Evolutionary conservation across 2,329 filamentous ascomycete species (phyloP).

Genomic region (Thelonectria blattea): DNA sequence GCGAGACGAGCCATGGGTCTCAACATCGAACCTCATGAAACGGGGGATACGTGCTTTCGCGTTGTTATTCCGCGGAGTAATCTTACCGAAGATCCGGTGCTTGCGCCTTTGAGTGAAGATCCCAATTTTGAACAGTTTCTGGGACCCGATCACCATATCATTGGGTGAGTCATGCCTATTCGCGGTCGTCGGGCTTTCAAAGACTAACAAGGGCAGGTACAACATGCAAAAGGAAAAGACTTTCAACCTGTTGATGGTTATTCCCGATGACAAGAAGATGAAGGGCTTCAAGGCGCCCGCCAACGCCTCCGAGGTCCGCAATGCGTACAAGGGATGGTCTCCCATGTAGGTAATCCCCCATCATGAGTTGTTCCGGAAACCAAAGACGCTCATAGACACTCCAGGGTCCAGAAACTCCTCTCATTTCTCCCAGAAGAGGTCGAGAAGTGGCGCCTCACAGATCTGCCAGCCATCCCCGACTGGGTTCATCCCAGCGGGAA

Average conservation of each 20-base stretch:
- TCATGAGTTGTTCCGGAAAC: background rate
- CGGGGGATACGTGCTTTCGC: conserved; percentile 16
- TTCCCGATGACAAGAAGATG: conserved; percentile 16
- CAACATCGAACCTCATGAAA: conserved; percentile 16
- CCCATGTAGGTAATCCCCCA: conserved; percentile 1
- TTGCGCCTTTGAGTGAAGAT: conserved; percentile 7
- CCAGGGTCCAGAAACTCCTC: conserved; percentile 7
- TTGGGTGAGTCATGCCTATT: conserved; percentile 1
- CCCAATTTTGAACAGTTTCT: conserved; percentile 13
- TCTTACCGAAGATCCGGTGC: conserved; percentile 11
- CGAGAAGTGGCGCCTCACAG: conserved; percentile 17
- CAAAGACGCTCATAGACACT: background rate
- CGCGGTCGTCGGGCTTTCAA: background rate
- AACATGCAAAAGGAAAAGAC: conserved; percentile 20
- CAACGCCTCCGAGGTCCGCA: conserved; percentile 11
- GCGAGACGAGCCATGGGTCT: conserved; percentile 3
- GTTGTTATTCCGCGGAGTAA: conserved; percentile 13
- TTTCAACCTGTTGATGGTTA: conserved; percentile 14
- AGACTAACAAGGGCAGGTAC: background rate
- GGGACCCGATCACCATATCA: conserved; percentile 21
- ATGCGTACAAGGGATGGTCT: conserved; percentile 13
- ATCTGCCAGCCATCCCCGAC: conserved; percentile 7
- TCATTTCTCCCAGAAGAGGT: conserved; percentile 11
- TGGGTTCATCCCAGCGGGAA: conserved; percentile 18
- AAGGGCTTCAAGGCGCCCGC: conserved; percentile 15